Conservation (phyloP, 345 rosid species). For the Heritiera littoralis region DNA sequence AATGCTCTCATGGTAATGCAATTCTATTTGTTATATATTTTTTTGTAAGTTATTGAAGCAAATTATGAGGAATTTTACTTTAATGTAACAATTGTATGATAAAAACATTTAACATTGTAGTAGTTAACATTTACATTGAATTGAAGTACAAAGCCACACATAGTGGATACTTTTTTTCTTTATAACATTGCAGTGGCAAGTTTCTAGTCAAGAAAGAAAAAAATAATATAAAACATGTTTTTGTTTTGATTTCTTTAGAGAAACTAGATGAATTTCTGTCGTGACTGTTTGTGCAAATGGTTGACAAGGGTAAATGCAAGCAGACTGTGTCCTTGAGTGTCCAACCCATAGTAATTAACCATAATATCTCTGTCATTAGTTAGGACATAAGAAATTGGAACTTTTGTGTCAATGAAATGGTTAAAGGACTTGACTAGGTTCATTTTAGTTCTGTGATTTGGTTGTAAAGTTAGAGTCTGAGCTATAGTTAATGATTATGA, state of each 20-base stretch:
- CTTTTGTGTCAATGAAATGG: neutral
- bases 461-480: neutral
- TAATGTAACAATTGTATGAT: neutral
- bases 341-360: neutral
- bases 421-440: neutral
- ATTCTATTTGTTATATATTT: neutral
- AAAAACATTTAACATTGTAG: neutral
- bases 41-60: neutral
- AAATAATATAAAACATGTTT: neutral
- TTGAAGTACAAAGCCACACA: neutral
- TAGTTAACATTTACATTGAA: slow-evolving; percentile 5
- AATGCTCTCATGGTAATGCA: slow-evolving; percentile 84
- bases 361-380: neutral
- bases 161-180: neutral
- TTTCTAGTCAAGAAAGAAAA: neutral
- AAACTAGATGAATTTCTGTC: neutral
- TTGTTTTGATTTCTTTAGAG: neutral
- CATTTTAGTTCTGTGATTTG: neutral
- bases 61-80: neutral
- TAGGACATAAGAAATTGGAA: neutral
- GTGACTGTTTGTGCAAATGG: neutral
- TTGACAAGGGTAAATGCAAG: neutral
- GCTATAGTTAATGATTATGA: slow-evolving; percentile 10
- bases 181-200: neutral
- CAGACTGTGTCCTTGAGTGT: neutral